These are phyloP conservation scores for Taxillus chinensis DNA, from an alignment of 164 flowering plant species.

Conservation along the genomic window DNA sequence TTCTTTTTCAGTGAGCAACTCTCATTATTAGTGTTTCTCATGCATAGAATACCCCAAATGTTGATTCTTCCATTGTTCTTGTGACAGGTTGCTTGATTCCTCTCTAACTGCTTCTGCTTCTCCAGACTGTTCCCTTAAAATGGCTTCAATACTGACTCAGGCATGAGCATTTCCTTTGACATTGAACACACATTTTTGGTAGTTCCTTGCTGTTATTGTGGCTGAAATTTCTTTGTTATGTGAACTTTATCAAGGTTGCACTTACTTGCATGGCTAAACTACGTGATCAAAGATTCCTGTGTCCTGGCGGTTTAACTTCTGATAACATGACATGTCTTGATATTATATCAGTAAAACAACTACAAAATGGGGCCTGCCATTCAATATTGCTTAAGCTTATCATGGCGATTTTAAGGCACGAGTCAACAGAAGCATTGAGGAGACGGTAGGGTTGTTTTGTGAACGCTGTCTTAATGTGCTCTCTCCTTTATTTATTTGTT, in stretches of 20 bases:
- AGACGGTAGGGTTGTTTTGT: conserved; percentile 48
- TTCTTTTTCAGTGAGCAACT: conserved; percentile 63
- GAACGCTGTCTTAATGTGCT: not conserved
- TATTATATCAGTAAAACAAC: conserved; percentile 55
- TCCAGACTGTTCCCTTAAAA: conserved; percentile 87
- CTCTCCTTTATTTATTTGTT: conserved; percentile 1
- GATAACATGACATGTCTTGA: conserved; percentile 84
- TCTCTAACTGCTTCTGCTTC: conserved; percentile 81
- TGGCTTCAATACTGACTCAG: conserved; percentile 82
- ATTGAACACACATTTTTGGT: not conserved
- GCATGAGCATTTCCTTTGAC: conserved; percentile 18
- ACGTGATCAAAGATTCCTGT: conserved; percentile 75
- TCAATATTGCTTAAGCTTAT: conserved; percentile 80
- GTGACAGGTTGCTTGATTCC: conserved; percentile 72
- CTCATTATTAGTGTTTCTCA: not conserved
- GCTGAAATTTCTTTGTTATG: not conserved
- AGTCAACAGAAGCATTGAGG: conserved; percentile 82
- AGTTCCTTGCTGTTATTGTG: conserved; percentile 1
- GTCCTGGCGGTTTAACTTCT: conserved; percentile 49
- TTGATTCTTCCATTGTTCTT: conserved; percentile 4
- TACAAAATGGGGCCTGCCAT: conserved; percentile 84
- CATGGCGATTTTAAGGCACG: conserved; percentile 69
- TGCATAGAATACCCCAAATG: not conserved
- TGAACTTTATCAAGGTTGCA: conserved; percentile 49
- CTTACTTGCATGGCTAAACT: conserved; percentile 96